A percentile compares a stretch with the other conserved stretches of the same genome.
phyloP scores from a whole-genome alignment of 2,329 filamentous ascomycete genomes.

The Aspergillus sp. region DNA sequence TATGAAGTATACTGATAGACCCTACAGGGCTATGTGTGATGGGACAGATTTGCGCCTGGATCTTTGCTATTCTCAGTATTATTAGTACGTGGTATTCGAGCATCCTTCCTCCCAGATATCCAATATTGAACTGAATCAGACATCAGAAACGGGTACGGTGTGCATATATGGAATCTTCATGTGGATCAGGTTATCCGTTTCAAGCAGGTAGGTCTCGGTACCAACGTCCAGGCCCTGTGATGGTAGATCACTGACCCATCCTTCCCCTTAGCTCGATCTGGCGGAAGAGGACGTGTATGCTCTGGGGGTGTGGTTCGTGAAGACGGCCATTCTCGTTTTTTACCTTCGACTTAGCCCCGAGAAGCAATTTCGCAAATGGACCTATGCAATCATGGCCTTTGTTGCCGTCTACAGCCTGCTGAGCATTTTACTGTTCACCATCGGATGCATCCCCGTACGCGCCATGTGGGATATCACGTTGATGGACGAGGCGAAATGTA shows the following conservation, averaged over 20 bases:
- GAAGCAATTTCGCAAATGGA: conserved; percentile 16
- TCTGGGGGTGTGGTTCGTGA: conserved; percentile 17
- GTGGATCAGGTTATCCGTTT: conserved; percentile 10
- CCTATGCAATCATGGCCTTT: conserved; percentile 17
- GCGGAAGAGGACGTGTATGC: conserved; percentile 14
- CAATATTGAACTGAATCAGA: conserved; percentile 3
- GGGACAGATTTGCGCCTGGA: conserved; percentile 14
- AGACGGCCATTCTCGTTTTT: conserved; percentile 18
- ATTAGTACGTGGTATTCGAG: conserved; percentile 5
- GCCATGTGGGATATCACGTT: conserved; percentile 16
- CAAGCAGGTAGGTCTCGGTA: conserved; percentile 6
- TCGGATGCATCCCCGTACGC: conserved; percentile 11
- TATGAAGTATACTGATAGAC: not conserved
- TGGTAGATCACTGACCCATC: not conserved
- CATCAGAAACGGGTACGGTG: conserved; percentile 13
- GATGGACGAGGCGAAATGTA: conserved; percentile 10
- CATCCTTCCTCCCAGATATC: no score
- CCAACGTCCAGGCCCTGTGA: not conserved
- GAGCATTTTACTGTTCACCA: conserved; percentile 15
- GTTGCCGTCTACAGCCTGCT: conserved; percentile 16
- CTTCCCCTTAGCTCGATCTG: conserved; percentile 8
- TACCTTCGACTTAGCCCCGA: conserved; percentile 18
- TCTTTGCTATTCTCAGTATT: conserved; percentile 13
- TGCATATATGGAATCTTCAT: conserved; percentile 15
- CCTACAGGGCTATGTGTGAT: conserved; percentile 7